These are phyloP conservation scores for Pythium periplocum DNA, from an alignment of 352 stramenopile genomes.

Conservation along the genomic window DNA sequence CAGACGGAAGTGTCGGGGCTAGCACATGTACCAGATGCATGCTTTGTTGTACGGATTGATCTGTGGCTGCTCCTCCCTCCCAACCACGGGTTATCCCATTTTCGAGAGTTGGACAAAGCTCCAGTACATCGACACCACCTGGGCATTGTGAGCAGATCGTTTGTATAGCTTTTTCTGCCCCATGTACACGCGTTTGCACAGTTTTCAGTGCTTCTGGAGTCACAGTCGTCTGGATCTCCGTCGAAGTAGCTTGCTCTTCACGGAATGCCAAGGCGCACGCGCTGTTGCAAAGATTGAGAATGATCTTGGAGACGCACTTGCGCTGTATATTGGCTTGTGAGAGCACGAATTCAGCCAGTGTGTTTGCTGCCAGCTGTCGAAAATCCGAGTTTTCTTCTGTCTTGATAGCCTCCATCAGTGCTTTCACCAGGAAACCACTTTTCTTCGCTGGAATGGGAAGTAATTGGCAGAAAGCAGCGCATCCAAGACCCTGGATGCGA, in stretches of 20 bases:
- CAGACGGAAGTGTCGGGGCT: conserved; percentile 21
- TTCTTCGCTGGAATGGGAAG: conserved; percentile 58
- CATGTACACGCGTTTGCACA: conserved; percentile 25
- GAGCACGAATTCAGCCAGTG: conserved; percentile 55
- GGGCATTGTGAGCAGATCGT: conserved; percentile 20
- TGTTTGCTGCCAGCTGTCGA: conserved; percentile 33
- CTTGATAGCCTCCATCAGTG: conserved; percentile 79
- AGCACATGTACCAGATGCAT: conserved; percentile 46
- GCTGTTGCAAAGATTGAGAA: conserved; percentile 75
- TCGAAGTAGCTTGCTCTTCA: not conserved
- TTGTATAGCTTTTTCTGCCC: conserved; percentile 34
- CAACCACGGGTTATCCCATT: conserved; percentile 32
- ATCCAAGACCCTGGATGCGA: conserved; percentile 59
- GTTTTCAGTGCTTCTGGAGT: conserved; percentile 21
- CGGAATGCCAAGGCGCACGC: conserved; percentile 32
- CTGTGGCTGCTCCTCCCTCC: conserved; percentile 7
- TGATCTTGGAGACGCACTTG: conserved; percentile 73
- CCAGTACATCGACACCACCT: conserved; percentile 28
- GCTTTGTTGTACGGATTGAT: conserved; percentile 38
- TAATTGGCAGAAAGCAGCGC: conserved; percentile 48
- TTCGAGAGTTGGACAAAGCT: conserved; percentile 28
- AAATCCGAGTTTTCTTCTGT: conserved; percentile 42
- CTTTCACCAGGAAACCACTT: conserved; percentile 70
- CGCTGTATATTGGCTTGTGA: conserved; percentile 40
- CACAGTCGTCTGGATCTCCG: not conserved